A percentile compares a stretch with the other conserved stretches of the same genome.
phyloP scores from a whole-genome alignment of 192 early-diverging fungal species.

The Diversispora epigaea region DNA sequence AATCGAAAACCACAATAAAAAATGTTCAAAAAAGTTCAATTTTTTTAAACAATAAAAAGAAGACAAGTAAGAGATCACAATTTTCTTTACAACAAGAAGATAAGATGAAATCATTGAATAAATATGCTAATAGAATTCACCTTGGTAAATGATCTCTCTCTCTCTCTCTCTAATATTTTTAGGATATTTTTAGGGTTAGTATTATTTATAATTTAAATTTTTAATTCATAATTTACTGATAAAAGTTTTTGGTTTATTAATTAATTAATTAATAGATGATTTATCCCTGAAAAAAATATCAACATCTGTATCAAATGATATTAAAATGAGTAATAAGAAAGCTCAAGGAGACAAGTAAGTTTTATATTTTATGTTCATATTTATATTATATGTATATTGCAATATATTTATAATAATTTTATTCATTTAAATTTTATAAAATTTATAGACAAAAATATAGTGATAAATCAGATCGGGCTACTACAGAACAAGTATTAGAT shows the following conservation, averaged over 20 bases:
- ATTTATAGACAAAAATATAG: slow-evolving; percentile 38
- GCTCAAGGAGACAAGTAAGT: slow-evolving; percentile 59
- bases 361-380: not conserved
- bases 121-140: slow-evolving; percentile 23
- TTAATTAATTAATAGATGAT: slow-evolving; percentile 11
- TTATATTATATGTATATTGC: not conserved
- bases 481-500: slow-evolving; percentile 95
- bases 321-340: slow-evolving; percentile 62
- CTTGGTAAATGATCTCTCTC: not conserved
- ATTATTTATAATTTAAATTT: no score
- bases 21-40: no score
- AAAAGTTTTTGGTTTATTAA: not conserved
- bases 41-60: not conserved
- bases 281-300: slow-evolving; percentile 27
- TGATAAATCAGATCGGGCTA: slow-evolving; percentile 94
- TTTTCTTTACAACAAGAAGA: not conserved
- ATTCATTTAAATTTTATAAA: not conserved
- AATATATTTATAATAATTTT: no score
- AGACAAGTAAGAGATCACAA: not conserved
- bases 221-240: no score
- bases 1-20: not conserved
- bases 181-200: no score
- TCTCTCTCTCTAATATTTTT: no score
- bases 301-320: slow-evolving; percentile 52
- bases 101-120: slow-evolving; percentile 11